Evolutionary conservation across 2,329 filamentous ascomycete genomes (phyloP).

Genomic region (Fusarium torreyae): DNA sequence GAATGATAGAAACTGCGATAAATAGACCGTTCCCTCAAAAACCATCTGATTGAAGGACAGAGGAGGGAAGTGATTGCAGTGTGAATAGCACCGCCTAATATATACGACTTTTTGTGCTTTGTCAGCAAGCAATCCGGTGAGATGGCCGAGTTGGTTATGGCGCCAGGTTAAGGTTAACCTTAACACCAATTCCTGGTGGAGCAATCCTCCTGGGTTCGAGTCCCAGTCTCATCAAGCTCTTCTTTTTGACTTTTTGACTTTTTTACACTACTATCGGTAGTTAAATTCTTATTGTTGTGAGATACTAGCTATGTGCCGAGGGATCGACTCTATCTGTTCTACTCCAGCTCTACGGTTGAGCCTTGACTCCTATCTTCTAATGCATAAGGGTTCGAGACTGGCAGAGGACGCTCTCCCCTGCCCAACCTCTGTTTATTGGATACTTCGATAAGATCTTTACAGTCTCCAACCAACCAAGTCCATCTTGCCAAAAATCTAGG

Average conservation of each 20-base stretch:
- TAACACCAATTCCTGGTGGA: slow-evolving; percentile 41
- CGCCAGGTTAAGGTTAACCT: slow-evolving; percentile 41
- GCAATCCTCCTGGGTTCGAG: slow-evolving; percentile 42
- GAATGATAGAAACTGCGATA: no score
- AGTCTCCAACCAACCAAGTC: slow-evolving; percentile 23
- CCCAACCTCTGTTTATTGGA: slow-evolving; percentile 22
- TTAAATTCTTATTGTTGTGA: neutral
- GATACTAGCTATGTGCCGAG: neutral
- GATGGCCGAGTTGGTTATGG: slow-evolving; percentile 42
- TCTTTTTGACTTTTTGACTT: slow-evolving; percentile 1
- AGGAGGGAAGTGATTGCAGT: no score
- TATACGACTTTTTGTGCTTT: neutral
- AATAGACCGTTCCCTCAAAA: no score
- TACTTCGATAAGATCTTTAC: slow-evolving; percentile 10
- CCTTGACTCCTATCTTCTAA: no score
- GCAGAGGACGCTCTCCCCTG: slow-evolving; percentile 9
- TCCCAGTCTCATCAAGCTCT: slow-evolving; percentile 33
- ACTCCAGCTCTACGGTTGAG: no score
- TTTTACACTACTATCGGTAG: neutral
- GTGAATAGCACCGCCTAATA: no score
- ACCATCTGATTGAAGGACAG: no score
- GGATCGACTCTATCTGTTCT: no score
- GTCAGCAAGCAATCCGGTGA: slow-evolving; percentile 35
- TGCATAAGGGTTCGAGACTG: neutral
- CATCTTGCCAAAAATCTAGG: slow-evolving; percentile 17